Percentiles rank a stretch among this genome's conserved stretches.
Conservation (phyloP, 2,329 filamentous ascomycete species). For the Monosporascus cannonballus region DNA sequence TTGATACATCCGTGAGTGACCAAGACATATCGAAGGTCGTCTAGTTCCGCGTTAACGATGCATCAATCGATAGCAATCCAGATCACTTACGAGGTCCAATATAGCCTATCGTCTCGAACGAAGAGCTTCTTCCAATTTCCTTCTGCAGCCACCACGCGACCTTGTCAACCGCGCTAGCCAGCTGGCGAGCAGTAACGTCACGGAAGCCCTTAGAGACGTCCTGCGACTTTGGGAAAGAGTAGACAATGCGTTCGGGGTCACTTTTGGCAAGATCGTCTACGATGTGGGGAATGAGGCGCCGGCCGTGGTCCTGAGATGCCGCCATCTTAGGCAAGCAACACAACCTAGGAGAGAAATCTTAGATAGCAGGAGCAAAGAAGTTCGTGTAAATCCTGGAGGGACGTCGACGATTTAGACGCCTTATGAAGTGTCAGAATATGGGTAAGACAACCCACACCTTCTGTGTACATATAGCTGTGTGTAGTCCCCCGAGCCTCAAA, state of each 20-base stretch:
- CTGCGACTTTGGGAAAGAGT: slow-evolving; percentile 2
- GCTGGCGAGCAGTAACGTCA: slow-evolving; percentile 17
- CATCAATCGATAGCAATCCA: not conserved
- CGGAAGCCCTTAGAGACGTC: slow-evolving; percentile 11
- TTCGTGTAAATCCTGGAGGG: too few relatives aligned
- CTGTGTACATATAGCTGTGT: too few relatives aligned
- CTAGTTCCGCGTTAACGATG: slow-evolving; percentile 7
- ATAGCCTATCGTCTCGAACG: slow-evolving; percentile 20
- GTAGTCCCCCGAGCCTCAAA: too few relatives aligned
- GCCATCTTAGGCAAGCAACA: not conserved
- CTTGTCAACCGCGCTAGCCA: slow-evolving; percentile 23
- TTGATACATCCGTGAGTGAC: slow-evolving; percentile 28
- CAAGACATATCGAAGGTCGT: slow-evolving; percentile 25
- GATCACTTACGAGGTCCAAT: slow-evolving; percentile 27
- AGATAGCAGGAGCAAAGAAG: not conserved
- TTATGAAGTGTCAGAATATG: too few relatives aligned
- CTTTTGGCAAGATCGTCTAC: not conserved
- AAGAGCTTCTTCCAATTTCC: slow-evolving; percentile 10
- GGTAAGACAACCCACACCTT: too few relatives aligned
- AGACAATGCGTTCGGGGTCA: slow-evolving; percentile 15
- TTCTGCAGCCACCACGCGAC: slow-evolving; percentile 24
- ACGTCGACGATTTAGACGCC: too few relatives aligned
- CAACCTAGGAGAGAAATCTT: not conserved
- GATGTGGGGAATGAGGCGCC: not conserved
- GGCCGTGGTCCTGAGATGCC: not conserved